phyloP scores from a whole-genome alignment of 225 moss, liverwort and hornwort genomes.

The Marchantia polymorpha region DNA sequence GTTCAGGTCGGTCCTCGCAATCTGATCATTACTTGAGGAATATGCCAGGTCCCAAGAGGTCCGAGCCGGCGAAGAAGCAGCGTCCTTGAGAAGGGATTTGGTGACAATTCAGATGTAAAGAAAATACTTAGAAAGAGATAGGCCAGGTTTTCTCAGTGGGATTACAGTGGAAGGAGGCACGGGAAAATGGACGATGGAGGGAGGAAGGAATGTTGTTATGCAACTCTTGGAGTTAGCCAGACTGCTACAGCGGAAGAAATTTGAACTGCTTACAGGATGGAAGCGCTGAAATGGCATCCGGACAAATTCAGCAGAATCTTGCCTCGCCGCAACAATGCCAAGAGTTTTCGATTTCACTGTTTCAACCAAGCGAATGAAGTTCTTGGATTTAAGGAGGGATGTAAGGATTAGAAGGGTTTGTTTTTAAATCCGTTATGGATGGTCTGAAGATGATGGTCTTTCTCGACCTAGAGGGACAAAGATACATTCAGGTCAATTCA shows the following conservation, averaged over 20 bases:
- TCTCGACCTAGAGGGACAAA: too few species aligned
- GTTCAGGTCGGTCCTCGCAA: slow-evolving; percentile 47
- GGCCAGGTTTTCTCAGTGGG: slow-evolving; percentile 47
- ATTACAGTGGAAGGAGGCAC: slow-evolving; percentile 48
- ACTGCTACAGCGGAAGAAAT: slow-evolving; percentile 65
- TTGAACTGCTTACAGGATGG: slow-evolving; percentile 72
- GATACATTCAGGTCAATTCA: too few species aligned
- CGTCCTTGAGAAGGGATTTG: slow-evolving; percentile 34
- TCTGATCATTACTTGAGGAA: slow-evolving; percentile 46
- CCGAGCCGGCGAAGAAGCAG: slow-evolving; percentile 33
- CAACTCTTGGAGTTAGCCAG: slow-evolving; percentile 70
- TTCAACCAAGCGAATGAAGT: slow-evolving; percentile 72
- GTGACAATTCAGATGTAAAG: slow-evolving; percentile 37
- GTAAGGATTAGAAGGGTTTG: too few species aligned
- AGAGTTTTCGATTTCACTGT: slow-evolving; percentile 62
- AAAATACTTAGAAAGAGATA: slow-evolving; percentile 38
- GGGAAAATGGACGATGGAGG: slow-evolving; percentile 32
- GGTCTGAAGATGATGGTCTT: too few species aligned
- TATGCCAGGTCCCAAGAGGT: slow-evolving; percentile 30
- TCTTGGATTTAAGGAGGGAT: too few species aligned
- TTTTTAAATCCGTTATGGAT: too few species aligned
- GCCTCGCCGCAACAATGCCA: slow-evolving; percentile 59
- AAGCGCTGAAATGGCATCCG: slow-evolving; percentile 98
- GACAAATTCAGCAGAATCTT: slow-evolving; percentile 97
- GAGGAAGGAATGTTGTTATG: slow-evolving; percentile 75